phyloP scores from a whole-genome alignment of 2,329 filamentous ascomycete species.

The Calonectria pteridis region DNA sequence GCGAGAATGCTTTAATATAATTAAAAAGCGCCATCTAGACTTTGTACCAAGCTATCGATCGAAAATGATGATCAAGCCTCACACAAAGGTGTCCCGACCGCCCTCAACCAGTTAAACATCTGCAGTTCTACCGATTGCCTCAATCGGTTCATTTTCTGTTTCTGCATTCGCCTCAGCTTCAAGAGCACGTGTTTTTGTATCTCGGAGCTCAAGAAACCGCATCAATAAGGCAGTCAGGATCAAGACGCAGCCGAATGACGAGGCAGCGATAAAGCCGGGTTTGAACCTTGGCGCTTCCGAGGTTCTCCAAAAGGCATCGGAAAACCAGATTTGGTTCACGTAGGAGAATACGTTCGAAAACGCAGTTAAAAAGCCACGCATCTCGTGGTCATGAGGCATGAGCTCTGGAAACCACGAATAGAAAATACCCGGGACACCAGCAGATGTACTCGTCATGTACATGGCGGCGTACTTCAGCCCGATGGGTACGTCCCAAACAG shows the following conservation, averaged over 20 bases:
- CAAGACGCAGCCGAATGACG: background rate
- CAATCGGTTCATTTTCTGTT: no score
- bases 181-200: background rate
- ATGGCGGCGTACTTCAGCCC: background rate
- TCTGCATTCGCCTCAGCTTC: background rate
- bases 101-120: background rate
- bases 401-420: constrained; percentile 2
- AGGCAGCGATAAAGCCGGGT: background rate
- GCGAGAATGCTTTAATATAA: background rate
- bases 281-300: background rate
- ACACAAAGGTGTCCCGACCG: background rate
- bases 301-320: constrained; percentile 3
- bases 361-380: background rate
- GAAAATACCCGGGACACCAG: background rate
- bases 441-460: constrained; percentile 1
- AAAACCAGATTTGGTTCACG: background rate
- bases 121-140: background rate
- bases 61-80: background rate
- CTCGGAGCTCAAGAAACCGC: background rate
- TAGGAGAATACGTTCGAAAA: background rate
- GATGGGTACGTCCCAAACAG: background rate
- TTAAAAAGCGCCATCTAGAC: background rate
- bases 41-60: no score
- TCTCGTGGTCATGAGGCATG: constrained; percentile 1
- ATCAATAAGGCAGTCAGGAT: background rate